phyloP scores from a whole-genome alignment of 805 yeast species.

The Blastobotrys americana region DNA sequence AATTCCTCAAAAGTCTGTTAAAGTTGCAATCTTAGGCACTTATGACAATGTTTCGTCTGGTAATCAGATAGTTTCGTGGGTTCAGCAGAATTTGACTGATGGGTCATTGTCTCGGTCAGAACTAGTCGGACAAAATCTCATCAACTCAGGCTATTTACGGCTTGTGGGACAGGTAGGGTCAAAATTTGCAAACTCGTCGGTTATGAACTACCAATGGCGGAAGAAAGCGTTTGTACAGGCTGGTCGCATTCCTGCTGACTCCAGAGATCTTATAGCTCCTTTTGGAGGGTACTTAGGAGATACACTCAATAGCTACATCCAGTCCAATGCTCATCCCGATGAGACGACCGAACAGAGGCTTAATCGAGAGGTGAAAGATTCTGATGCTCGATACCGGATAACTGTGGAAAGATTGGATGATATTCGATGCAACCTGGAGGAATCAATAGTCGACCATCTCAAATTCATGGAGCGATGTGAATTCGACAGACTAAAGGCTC shows the following conservation, averaged over 20 bases:
- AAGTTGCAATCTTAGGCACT: constrained; percentile 62
- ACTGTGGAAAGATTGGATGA: constrained; percentile 55
- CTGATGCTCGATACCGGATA: constrained; percentile 51
- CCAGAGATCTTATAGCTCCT: constrained; percentile 17
- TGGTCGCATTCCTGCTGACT: constrained; percentile 22
- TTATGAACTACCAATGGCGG: constrained; percentile 75
- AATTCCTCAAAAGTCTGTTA: constrained; percentile 48
- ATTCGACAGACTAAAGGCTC: constrained; percentile 63
- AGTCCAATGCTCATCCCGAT: constrained; percentile 32
- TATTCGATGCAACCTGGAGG: constrained; percentile 67
- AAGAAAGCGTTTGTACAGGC: constrained; percentile 56
- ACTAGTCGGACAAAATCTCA: constrained; percentile 62
- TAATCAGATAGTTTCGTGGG: constrained; percentile 52
- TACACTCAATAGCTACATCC: constrained; percentile 23
- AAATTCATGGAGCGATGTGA: constrained; percentile 79
- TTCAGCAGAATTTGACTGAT: constrained; percentile 40
- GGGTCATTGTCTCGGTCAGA: constrained; percentile 53
- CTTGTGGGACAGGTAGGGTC: constrained; percentile 56
- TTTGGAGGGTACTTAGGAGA: constrained; percentile 29
- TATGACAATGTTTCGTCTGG: constrained; percentile 60
- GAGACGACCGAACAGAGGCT: constrained; percentile 46
- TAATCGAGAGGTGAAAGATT: constrained; percentile 47
- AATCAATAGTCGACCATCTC: constrained; percentile 58
- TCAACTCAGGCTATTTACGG: constrained; percentile 51
- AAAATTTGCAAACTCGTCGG: constrained; percentile 65